Percentiles rank a stretch among this genome's conserved stretches.
phyloP scores from a whole-genome alignment of 2,329 filamentous ascomycete genomes.

The Diplodia scrobiculata region DNA sequence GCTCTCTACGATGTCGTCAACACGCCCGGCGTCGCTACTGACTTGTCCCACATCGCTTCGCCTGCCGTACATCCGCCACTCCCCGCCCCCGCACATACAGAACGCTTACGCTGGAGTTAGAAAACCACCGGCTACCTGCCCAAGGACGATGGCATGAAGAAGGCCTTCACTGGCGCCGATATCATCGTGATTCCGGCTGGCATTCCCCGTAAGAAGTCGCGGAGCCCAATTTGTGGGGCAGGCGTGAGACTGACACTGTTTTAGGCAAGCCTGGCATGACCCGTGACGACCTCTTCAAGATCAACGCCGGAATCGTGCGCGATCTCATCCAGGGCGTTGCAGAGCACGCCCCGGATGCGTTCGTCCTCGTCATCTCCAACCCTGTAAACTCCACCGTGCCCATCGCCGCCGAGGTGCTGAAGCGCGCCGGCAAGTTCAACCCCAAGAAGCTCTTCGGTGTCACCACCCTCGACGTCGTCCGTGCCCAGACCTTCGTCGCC shows the following conservation, averaged over 20 bases:
- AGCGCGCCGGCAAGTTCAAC: slow-evolving; percentile 90
- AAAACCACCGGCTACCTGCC: slow-evolving; percentile 88
- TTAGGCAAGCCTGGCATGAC: slow-evolving; percentile 98
- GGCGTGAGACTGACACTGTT: slow-evolving; percentile 12
- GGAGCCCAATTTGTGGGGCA: neutral
- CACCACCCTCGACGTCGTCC: slow-evolving; percentile 96
- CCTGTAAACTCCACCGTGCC: slow-evolving; percentile 99
- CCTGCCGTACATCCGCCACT: slow-evolving; percentile 63
- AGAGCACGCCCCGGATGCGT: slow-evolving; percentile 87
- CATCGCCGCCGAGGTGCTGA: slow-evolving; percentile 95
- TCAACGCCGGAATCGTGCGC: slow-evolving; percentile 97
- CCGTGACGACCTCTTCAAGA: slow-evolving; percentile 99
- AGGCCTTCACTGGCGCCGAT: slow-evolving; percentile 88
- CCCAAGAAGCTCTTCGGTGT: slow-evolving; percentile 96
- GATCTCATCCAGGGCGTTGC: slow-evolving; percentile 86
- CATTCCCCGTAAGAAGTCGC: slow-evolving; percentile 75
- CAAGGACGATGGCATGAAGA: slow-evolving; percentile 77
- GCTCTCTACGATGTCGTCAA: slow-evolving; percentile 99
- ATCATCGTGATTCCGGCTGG: slow-evolving; percentile 97
- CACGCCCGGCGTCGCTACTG: slow-evolving; percentile 91
- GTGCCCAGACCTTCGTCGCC: slow-evolving; percentile 93
- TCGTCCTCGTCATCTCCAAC: slow-evolving; percentile 97
- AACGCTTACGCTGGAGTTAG: slow-evolving; percentile 49
- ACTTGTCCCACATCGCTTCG: slow-evolving; percentile 96
- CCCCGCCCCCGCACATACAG: neutral